Conservation (phyloP, 192 early-diverging fungal species). For the Umbelopsis sp. region DNA sequence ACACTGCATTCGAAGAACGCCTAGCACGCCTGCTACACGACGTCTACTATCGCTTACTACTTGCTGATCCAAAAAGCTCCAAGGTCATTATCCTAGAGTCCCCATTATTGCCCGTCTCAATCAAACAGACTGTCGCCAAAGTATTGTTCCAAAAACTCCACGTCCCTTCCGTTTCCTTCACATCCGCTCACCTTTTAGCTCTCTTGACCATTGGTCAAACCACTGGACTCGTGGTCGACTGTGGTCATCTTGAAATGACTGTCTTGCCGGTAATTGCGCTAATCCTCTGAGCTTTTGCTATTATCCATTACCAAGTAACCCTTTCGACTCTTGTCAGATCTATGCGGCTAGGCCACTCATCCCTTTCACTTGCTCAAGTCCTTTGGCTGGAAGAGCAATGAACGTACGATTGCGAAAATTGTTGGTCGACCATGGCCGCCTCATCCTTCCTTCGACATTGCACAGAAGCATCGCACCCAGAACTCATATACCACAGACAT, state of each 20-base stretch:
- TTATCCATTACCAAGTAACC: no score
- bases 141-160: constrained; percentile 78
- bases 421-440: constrained; percentile 53
- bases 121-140: constrained; percentile 70
- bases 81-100: constrained; percentile 84
- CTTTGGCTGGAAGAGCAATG: constrained; percentile 65
- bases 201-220: constrained; percentile 75
- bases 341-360: constrained; percentile 68
- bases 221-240: constrained; percentile 86
- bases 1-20: constrained; percentile 40
- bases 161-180: constrained; percentile 78
- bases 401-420: constrained; percentile 60
- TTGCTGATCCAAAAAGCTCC: constrained; percentile 82
- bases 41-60: constrained; percentile 61
- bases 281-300: neutral
- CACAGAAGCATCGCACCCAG: constrained; percentile 35
- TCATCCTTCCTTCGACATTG: constrained; percentile 48
- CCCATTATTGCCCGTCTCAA: constrained; percentile 62
- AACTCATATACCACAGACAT: constrained; percentile 42
- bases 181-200: constrained; percentile 68
- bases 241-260: constrained; percentile 74
- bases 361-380: constrained; percentile 62
- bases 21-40: constrained; percentile 48
- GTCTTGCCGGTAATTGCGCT: constrained; percentile 70
- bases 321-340: no score